Conservation (phyloP, 1,139 yeast species). For the Saccharomyces hybrid region DNA sequence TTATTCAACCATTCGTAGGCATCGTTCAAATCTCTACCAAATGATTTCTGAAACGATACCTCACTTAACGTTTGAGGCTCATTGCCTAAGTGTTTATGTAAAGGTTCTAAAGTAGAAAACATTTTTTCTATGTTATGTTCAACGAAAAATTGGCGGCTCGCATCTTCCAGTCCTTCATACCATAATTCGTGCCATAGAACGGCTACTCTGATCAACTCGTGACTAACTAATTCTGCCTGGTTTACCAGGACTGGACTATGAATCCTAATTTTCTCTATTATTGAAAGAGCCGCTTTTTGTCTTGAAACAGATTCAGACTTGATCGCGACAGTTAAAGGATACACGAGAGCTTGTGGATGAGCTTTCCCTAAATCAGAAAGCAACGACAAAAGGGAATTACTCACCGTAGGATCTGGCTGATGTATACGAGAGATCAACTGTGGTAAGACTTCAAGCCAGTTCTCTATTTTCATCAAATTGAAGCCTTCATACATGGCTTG, state of each 20-base stretch:
- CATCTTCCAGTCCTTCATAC: conserved; percentile 97
- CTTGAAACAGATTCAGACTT: conserved; percentile 87
- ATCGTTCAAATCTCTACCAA: conserved; percentile 87
- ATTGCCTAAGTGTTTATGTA: conserved; percentile 71
- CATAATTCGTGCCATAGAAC: conserved; percentile 97
- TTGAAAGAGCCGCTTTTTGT: conserved; percentile 85
- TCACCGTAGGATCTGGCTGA: conserved; percentile 84
- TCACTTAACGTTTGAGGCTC: conserved; percentile 95
- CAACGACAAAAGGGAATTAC: conserved; percentile 70
- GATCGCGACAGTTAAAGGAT: conserved; percentile 93
- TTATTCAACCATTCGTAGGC: conserved; percentile 92
- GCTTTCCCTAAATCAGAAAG: conserved; percentile 86
- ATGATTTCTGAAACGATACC: conserved; percentile 88
- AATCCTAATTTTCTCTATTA: conserved; percentile 84
- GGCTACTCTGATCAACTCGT: conserved; percentile 88
- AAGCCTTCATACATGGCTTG: conserved; percentile 89
- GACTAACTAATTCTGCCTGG: conserved; percentile 88
- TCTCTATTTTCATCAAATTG: conserved; percentile 79
- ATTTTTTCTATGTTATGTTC: conserved; percentile 92
- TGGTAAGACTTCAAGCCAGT: conserved; percentile 93
- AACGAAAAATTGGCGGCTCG: conserved; percentile 86
- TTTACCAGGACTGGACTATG: conserved; percentile 82
- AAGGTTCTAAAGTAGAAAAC: conserved; percentile 85
- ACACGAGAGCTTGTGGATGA: conserved; percentile 95
- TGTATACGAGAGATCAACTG: conserved; percentile 94